phyloP scores from a whole-genome alignment of 495 filamentous ascomycete genomes.

The Haplographium delicatum region DNA sequence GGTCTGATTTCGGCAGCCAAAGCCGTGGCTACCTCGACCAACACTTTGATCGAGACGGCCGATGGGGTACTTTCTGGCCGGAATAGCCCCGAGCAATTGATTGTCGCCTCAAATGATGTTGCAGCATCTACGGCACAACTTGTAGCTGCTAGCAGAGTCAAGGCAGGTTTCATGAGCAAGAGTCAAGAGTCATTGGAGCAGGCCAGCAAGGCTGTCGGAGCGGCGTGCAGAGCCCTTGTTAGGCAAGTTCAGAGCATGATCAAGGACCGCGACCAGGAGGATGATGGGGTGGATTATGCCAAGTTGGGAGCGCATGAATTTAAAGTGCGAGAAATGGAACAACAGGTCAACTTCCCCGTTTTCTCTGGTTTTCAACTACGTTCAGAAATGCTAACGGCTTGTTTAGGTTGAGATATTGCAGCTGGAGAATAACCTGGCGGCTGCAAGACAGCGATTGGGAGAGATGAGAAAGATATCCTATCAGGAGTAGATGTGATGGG shows the following conservation, averaged over 20 bases:
- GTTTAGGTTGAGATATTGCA: conserved; percentile 93
- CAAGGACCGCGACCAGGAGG: conserved; percentile 71
- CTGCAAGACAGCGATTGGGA: conserved; percentile 76
- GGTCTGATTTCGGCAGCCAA: conserved; percentile 95
- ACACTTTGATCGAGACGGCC: conserved; percentile 93
- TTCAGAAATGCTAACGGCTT: conserved; percentile 16
- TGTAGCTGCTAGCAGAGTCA: conserved; percentile 90
- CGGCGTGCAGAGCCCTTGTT: conserved; percentile 80
- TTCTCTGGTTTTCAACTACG: neutral
- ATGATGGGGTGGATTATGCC: conserved; percentile 83
- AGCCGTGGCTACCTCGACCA: conserved; percentile 86
- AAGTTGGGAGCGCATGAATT: conserved; percentile 90
- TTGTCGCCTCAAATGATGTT: conserved; percentile 95
- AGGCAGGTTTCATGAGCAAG: conserved; percentile 96
- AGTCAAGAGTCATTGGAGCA: conserved; percentile 86
- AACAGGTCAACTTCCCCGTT: conserved; percentile 67
- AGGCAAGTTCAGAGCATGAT: conserved; percentile 94
- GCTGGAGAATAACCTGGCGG: conserved; percentile 80
- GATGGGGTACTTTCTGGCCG: conserved; percentile 89
- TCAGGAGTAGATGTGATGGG: conserved; percentile 36
- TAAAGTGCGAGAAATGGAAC: conserved; percentile 98
- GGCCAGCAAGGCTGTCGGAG: conserved; percentile 88
- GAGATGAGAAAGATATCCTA: conserved; percentile 99
- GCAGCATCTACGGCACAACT: conserved; percentile 94
- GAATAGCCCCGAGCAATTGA: conserved; percentile 93